Evolutionary conservation across 148 eudicot species (phyloP), one percentile per base, ranked within the genome.

Genomic region (Vaccinium darrowii): DNA sequence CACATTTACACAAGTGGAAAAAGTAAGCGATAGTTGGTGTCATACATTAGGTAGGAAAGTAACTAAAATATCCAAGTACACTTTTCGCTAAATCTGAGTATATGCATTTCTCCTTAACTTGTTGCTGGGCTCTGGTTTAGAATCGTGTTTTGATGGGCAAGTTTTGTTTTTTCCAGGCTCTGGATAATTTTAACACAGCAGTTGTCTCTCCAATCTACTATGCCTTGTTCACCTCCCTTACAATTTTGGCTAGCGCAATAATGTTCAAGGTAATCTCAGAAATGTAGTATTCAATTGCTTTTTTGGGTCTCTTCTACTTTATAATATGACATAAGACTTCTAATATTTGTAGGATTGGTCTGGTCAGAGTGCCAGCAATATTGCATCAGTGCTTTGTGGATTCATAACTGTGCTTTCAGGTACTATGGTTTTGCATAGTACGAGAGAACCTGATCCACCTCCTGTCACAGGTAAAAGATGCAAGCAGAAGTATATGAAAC

Each of bases 191-290:
- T 82, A 91, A 91, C 80, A 90, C 95, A 1, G 89, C 93, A 39
- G 82, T 93, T 79, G 94, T 93, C 56, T 93, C 95, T 83, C 95
- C 95, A 78, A 90, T 93, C 79, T 93, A 93, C 78, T 93, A 92
- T 85, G 95, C 92, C 78, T 77, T 92, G 94, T 93, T 93, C 89
- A 93, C 95, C 82, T 88, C 94, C 15, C 90, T 93, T 52, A 93
- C 95, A 79, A 92, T 93, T 78, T 82, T 92, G 11, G 95, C 95
- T 23, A 93, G 95, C 85, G 89, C 93, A 25, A 93, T 93, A 67
- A 89, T 93, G 94, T 93, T 93, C 87, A 92, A 90, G 93, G 95
- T 90, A 88, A 39, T 62, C 27, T 51, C n/a, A 18, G 11, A 74
- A 25, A 25, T 56, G 50, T 51, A 86, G 56, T 12, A 30, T 49